These are phyloP conservation scores for Suzukiozyma palmioleophila DNA, from an alignment of 1,139 yeast species.

Conservation along the genomic window DNA sequence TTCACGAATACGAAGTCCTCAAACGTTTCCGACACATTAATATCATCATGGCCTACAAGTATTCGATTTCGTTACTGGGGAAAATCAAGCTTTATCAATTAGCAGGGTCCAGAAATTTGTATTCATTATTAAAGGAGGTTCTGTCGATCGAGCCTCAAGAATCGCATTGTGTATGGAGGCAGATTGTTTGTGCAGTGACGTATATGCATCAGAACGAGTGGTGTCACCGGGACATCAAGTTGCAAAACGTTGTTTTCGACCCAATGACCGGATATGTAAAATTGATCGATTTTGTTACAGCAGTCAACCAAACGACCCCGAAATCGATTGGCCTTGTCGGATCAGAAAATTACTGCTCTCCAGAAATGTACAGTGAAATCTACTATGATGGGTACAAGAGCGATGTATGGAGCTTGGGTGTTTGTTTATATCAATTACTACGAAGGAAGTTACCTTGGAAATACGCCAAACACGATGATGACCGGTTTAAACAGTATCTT, in stretches of 20 bases:
- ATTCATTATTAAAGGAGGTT: constrained; percentile 10
- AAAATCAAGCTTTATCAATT: constrained; percentile 26
- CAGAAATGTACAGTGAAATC: constrained; percentile 37
- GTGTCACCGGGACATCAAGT: constrained; percentile 43
- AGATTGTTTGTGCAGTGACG: constrained; percentile 25
- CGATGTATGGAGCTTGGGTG: constrained; percentile 51
- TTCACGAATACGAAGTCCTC: constrained; percentile 34
- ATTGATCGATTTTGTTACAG: constrained; percentile 38
- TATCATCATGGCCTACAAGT: constrained; percentile 26
- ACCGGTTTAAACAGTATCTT: constrained; percentile 5
- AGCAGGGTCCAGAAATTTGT: constrained; percentile 27
- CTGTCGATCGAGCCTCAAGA: constrained; percentile 12
- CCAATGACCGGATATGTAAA: constrained; percentile 21
- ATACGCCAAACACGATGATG: constrained; percentile 23
- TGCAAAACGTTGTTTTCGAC: constrained; percentile 34
- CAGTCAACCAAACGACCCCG: constrained; percentile 11
- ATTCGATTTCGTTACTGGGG: constrained; percentile 18
- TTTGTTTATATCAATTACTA: constrained; percentile 32
- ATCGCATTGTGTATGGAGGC: constrained; percentile 31
- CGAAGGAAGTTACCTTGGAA: constrained; percentile 33
- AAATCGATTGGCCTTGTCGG: constrained; percentile 47
- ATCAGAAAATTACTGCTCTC: constrained; percentile 42
- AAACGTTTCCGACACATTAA: constrained; percentile 27
- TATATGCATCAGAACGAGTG: constrained; percentile 29
- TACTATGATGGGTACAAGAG: constrained; percentile 36